Percentiles rank a stretch among this genome's conserved stretches.
phyloP scores from a whole-genome alignment of 805 yeast genomes.

The Cyberlindnera euphorbiae region DNA sequence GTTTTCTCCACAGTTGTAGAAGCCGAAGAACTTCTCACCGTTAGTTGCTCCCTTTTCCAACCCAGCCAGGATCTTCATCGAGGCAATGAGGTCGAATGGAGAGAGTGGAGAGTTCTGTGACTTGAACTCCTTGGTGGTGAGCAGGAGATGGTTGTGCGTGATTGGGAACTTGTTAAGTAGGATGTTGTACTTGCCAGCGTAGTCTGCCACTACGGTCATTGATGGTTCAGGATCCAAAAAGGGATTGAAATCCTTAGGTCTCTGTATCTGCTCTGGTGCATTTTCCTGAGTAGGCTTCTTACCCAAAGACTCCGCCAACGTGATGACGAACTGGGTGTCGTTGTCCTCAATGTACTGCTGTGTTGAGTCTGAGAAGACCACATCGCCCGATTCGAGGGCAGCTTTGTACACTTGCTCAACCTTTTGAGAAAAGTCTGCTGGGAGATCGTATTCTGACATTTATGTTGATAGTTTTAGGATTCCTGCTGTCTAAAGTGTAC shows the following conservation, averaged over 20 bases:
- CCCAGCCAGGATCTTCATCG: constrained; percentile 48
- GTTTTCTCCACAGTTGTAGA: constrained; percentile 82
- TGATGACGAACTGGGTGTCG: constrained; percentile 29
- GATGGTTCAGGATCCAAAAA: constrained; percentile 77
- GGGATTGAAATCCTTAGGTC: constrained; percentile 51
- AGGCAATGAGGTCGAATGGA: constrained; percentile 61
- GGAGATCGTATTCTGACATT: constrained; percentile 28
- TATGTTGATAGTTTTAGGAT: not conserved
- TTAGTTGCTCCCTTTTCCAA: constrained; percentile 37
- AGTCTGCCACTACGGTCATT: constrained; percentile 52
- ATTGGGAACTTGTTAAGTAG: constrained; percentile 87
- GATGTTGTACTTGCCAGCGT: constrained; percentile 50
- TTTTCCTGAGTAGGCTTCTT: constrained; percentile 36
- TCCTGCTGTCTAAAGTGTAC: not conserved
- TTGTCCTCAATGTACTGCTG: constrained; percentile 27
- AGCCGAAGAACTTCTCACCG: constrained; percentile 61
- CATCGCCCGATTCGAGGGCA: constrained; percentile 43
- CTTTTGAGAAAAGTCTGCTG: constrained; percentile 33
- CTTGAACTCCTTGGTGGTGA: constrained; percentile 71
- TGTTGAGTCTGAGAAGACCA: constrained; percentile 49
- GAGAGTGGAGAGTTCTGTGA: constrained; percentile 69
- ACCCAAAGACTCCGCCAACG: constrained; percentile 29
- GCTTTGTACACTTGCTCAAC: constrained; percentile 38
- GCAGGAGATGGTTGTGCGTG: constrained; percentile 68
- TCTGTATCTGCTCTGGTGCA: constrained; percentile 27